Evolutionary conservation across 768 basidiomycete genomes (phyloP), one percentile per base, ranked within the genome.

Genomic region (Gautieria morchelliformis): DNA sequence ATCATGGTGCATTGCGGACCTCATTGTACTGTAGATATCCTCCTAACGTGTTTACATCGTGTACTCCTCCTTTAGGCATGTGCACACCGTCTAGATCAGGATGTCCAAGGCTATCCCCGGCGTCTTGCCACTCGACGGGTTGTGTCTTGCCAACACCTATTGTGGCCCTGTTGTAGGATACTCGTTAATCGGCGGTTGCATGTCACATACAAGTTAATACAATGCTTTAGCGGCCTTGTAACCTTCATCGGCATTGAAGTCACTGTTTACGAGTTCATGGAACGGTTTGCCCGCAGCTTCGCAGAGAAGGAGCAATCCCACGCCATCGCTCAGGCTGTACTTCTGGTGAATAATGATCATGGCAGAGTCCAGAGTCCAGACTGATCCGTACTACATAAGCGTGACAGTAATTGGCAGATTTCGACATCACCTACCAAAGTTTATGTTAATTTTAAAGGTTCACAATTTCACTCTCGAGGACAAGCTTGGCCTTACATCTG

Each of bases 331-430:
- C 66, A 82, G 60, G 54, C 78, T 80, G 64, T 49, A 22, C 30
- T 58, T 46, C 33, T 24, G 35, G 42, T 65, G 12, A 63, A 60
- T 47, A 32, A 7, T 49, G 19, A 19, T 20, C 32, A 27, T 30
- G 40, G 39, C n/a, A n/a, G n/a, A n/a, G n/a, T n/a, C n/a, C 47
- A 40, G 56, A 37, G 27, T 24, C 1, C 17, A 19, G 37, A 11
- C 1, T 20, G 19, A 27, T 10, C 70, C 78, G 58, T 49, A 79
- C 79, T n/a, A n/a, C n/a, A n/a, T 72, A 54, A 9, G 79, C 63
- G 60, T 78, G 72, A 63, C 80, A 81, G 64, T 82, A 83, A 58
- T 75, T 74, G 35, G 80, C 80, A 40, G 80, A 82, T 78, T 83
- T 83, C 32, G 81, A 81, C 78, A 83, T 80, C 78, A 82, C 82